Conservation (phyloP, 2,329 filamentous ascomycete species). For the Pseudodiploospora longispora region DNA sequence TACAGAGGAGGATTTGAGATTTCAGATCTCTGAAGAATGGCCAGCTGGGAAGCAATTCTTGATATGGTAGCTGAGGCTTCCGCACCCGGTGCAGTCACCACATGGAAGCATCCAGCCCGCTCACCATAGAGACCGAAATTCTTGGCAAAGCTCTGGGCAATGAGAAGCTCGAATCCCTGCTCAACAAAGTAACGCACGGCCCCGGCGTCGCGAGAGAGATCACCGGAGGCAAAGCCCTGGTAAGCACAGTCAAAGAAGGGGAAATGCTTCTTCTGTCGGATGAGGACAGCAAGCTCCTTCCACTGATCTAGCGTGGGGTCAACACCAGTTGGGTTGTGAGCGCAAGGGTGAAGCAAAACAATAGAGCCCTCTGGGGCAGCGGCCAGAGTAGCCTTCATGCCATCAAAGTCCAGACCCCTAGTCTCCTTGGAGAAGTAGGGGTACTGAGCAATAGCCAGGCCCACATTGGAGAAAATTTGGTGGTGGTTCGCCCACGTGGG, state of each 20-base stretch:
- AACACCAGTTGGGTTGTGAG: constrained; percentile 96
- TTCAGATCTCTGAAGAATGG: constrained; percentile 91
- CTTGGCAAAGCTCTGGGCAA: constrained; percentile 95
- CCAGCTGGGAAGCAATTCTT: constrained; percentile 77
- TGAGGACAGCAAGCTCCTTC: constrained; percentile 75
- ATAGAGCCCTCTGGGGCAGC: constrained; percentile 71
- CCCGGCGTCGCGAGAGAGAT: constrained; percentile 75
- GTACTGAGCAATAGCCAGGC: constrained; percentile 69
- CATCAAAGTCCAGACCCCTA: constrained; percentile 84
- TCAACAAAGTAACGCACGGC: constrained; percentile 93
- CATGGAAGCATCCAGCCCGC: constrained; percentile 93
- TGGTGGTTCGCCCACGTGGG: constrained; percentile 99
- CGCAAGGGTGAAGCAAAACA: constrained; percentile 88
- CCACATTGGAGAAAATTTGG: constrained; percentile 94
- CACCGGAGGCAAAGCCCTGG: constrained; percentile 93
- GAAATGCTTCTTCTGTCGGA: constrained; percentile 76
- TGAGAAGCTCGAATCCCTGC: constrained; percentile 79
- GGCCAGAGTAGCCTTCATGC: constrained; percentile 67
- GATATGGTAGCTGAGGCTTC: constrained; percentile 53
- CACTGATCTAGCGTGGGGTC: constrained; percentile 92
- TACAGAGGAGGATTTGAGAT: constrained; percentile 96
- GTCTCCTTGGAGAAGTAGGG: constrained; percentile 90
- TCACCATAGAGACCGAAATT: constrained; percentile 97
- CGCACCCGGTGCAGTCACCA: constrained; percentile 65
- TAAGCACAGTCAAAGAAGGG: constrained; percentile 98